These are phyloP conservation scores for Naganishia sp. DNA, from an alignment of 1,284 basidiomycete genomes.

Conservation along the genomic window DNA sequence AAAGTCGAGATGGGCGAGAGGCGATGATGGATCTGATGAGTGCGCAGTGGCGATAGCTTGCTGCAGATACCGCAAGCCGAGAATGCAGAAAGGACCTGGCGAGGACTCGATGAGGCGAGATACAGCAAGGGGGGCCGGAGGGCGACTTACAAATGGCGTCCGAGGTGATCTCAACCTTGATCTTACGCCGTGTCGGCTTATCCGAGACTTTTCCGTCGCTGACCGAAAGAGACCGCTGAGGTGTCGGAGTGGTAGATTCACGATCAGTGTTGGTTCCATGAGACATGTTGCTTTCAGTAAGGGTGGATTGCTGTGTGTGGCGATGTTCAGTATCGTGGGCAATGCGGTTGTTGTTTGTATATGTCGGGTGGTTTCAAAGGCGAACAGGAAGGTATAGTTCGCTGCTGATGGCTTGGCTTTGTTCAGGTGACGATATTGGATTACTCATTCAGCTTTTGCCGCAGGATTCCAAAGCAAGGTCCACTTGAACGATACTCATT, in stretches of 20 bases:
- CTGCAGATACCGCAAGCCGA: slow-evolving; percentile 4
- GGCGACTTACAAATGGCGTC: slow-evolving; percentile 34
- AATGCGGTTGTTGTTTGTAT: too few species aligned
- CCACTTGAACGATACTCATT: too few species aligned
- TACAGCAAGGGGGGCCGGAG: neutral
- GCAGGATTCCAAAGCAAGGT: too few species aligned
- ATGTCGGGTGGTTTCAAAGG: too few species aligned
- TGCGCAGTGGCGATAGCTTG: slow-evolving; percentile 3
- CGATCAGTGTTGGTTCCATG: slow-evolving; percentile 10
- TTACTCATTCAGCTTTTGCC: too few species aligned
- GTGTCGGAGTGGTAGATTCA: slow-evolving; percentile 16
- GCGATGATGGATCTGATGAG: slow-evolving; percentile 36
- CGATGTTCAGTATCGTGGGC: too few species aligned
- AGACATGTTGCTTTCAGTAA: neutral
- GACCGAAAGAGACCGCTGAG: slow-evolving; percentile 1
- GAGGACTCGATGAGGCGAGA: neutral
- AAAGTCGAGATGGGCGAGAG: slow-evolving; percentile 37
- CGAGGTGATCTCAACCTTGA: slow-evolving; percentile 34
- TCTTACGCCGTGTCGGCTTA: slow-evolving; percentile 3
- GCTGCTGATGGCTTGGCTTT: too few species aligned
- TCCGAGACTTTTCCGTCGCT: neutral
- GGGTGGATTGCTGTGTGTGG: too few species aligned
- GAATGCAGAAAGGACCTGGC: slow-evolving; percentile 46
- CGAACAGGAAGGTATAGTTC: too few species aligned
- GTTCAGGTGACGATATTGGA: too few species aligned